phyloP scores from a whole-genome alignment of 768 basidiomycete species.

The Cystofilobasidium capitatum region DNA sequence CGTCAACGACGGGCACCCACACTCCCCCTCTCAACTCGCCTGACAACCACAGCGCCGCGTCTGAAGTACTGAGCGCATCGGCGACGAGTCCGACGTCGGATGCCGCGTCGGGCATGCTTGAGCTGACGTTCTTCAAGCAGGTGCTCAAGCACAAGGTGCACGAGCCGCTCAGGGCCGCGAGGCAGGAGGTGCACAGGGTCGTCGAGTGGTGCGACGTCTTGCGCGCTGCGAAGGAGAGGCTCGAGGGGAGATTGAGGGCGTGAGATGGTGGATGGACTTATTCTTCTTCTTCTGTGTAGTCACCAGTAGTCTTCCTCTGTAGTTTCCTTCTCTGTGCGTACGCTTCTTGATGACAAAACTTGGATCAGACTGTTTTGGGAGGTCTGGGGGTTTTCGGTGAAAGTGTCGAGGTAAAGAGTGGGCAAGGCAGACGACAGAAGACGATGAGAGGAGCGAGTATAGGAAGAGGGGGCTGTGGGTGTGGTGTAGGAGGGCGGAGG shows the following conservation, averaged over 20 bases:
- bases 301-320: too few species aligned
- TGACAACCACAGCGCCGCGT: not conserved
- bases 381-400: too few species aligned
- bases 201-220: conserved; percentile 5
- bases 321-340: too few species aligned
- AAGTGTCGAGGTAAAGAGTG: too few species aligned
- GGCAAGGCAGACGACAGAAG: too few species aligned
- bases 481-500: too few species aligned
- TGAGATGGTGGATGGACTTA: not conserved
- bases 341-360: too few species aligned
- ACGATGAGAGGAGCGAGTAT: too few species aligned
- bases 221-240: not conserved
- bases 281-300: too few species aligned
- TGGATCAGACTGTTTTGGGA: too few species aligned
- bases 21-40: not conserved
- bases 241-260: conserved; percentile 4
- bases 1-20: not conserved
- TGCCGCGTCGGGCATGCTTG: not conserved
- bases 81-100: not conserved
- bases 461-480: too few species aligned
- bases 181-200: conserved; percentile 6
- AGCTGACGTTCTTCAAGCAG: not conserved
- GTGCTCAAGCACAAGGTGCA: conserved; percentile 7
- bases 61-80: too few species aligned
- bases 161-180: not conserved